Evolutionary conservation across 352 stramenopile genomes (phyloP).

Genomic region (Aphanomyces astaci): DNA sequence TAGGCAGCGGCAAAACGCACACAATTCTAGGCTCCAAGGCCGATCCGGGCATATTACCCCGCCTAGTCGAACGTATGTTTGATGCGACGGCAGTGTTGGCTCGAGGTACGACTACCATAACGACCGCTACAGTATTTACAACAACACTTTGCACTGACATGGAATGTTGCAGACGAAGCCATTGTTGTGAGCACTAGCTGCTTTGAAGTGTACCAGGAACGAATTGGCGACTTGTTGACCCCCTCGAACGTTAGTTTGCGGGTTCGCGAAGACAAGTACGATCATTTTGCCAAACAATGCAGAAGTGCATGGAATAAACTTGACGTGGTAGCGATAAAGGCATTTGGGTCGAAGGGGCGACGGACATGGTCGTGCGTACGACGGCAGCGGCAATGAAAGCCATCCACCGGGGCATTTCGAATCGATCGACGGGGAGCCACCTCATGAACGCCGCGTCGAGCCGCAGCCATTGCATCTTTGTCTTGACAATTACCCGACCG

Average conservation of each 20-base stretch:
- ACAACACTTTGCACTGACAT: too few relatives aligned
- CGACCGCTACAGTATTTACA: too few relatives aligned
- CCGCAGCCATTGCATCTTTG: conserved; percentile 66
- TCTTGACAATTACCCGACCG: conserved; percentile 34
- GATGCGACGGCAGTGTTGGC: neutral
- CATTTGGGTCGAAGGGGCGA: conserved; percentile 45
- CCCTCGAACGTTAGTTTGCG: conserved; percentile 31
- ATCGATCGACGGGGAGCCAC: conserved; percentile 40
- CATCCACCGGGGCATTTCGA: conserved; percentile 32
- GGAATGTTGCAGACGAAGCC: neutral
- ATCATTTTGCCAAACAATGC: too few relatives aligned
- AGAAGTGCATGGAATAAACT: too few relatives aligned
- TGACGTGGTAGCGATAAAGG: conserved; percentile 13
- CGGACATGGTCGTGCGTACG: conserved; percentile 36
- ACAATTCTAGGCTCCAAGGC: conserved; percentile 36
- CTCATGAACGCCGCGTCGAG: conserved; percentile 56
- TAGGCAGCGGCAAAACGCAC: conserved; percentile 56
- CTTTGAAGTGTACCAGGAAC: conserved; percentile 69
- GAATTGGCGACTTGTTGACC: conserved; percentile 46
- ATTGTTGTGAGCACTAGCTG: conserved; percentile 40
- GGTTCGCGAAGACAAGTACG: conserved; percentile 39
- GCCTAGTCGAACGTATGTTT: conserved; percentile 14
- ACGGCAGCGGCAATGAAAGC: conserved; percentile 30
- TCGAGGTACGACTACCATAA: neutral
- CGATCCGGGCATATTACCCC: conserved; percentile 6